Evolutionary conservation across 345 rosid species (phyloP), one percentile per base, ranked within the genome.

Genomic region (Cardamine resedifolia): DNA sequence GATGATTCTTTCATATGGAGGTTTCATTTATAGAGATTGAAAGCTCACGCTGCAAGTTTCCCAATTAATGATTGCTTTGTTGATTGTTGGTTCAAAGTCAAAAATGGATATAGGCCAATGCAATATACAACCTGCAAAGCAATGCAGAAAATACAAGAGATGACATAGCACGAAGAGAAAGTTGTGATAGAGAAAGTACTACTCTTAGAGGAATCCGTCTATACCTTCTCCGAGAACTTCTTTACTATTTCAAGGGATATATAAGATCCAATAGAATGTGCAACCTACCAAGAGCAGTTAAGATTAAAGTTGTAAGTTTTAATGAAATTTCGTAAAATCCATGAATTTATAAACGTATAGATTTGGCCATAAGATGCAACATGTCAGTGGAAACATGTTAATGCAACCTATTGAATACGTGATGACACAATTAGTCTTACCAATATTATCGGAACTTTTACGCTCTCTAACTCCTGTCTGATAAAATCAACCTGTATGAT

Each of bases 261-360:
- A 74, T 86, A 84, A 9, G 95, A 78, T 60, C 98, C 98, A 52
- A 90, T 87, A 48, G 97, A 94, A 68, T 94, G 97, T 47, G 88
- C 96, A 81, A 90, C 91, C 97, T 90, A 71, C 74, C 66, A 57
- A 75, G 36, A 78, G 16, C 68, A 62, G 53, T 21, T 14, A 24
- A 11, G 71, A 48, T 47, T 23, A 18, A 82, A 23, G 74, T 21
- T 57, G 21, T 18, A 11, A 36, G 24, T 38, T 16, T 68, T 58
- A 58, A 55, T 18, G 15, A 16, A 26, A 9, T 4, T 12, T 26
- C 2, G 31, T 19, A 30, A 43, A 43, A 56, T 41, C 15, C n/a
- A 8, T n/a, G n/a, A n/a, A n/a, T n/a, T n/a, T n/a, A n/a, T 41
- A n/a, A 18, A 66, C n/a, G n/a, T 56, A 14, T 18, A 31, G 15